Conservation (phyloP, 345 rosid species). For the Carallia brachiata region DNA sequence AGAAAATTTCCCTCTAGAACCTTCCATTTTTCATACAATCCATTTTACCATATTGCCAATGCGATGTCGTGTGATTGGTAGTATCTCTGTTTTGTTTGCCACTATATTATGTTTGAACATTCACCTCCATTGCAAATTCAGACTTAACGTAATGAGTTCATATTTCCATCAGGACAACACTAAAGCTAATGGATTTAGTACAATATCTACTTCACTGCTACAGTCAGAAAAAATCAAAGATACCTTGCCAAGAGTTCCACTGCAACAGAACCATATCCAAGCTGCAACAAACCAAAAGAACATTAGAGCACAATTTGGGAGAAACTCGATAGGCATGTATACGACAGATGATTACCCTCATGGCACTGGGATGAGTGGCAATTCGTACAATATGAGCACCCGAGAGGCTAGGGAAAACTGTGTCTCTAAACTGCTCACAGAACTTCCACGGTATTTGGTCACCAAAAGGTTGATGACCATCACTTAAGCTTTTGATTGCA, state of each 20-base stretch:
- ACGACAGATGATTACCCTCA: conserved; percentile 56
- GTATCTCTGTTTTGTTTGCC: no score
- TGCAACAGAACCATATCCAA: conserved; percentile 96
- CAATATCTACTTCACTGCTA: neutral
- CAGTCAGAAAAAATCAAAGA: conserved; percentile 11
- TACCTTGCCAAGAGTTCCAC: conserved; percentile 88
- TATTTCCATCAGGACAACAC: no score
- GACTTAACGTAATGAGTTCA: no score
- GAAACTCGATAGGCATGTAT: conserved; percentile 1
- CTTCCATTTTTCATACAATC: no score
- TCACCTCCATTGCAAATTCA: no score
- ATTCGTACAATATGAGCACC: conserved; percentile 98
- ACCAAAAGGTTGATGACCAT: conserved; percentile 86
- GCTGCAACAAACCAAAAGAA: conserved; percentile 45
- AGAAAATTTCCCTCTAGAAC: no score
- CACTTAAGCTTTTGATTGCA: conserved; percentile 65
- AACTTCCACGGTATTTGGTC: conserved; percentile 99
- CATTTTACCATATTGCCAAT: no score
- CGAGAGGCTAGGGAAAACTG: conserved; percentile 81
- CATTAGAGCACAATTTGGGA: conserved; percentile 15
- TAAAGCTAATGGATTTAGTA: no score
- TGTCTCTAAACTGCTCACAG: conserved; percentile 78
- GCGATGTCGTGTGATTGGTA: no score
- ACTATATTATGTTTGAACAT: no score
- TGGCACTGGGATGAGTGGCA: conserved; percentile 95